Conservation (phyloP, 768 basidiomycete species). For the Leccinum rimulosum region DNA sequence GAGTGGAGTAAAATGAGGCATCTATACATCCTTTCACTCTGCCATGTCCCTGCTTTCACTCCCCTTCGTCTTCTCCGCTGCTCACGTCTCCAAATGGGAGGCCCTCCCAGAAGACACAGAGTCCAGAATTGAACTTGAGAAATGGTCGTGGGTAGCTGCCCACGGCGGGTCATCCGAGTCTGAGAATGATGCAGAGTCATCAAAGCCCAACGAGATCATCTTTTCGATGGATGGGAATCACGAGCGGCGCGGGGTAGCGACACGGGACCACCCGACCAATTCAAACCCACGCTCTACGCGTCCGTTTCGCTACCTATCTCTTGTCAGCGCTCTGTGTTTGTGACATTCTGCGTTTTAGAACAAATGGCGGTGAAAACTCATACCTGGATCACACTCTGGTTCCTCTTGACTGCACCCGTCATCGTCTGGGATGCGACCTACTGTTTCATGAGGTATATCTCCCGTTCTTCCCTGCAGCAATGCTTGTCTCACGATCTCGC, state of each 20-base stretch:
- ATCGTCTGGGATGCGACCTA: conserved; percentile 81
- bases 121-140: background rate
- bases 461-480: no score
- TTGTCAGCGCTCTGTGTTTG: background rate
- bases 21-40: background rate
- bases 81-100: conserved; percentile 30
- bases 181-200: background rate
- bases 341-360: background rate
- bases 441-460: conserved; percentile 67
- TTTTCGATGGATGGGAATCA: background rate
- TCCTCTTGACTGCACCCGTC: conserved; percentile 48
- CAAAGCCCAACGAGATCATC: background rate
- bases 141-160: background rate
- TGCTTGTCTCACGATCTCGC: background rate
- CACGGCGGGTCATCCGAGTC: background rate
- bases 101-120: conserved; percentile 7
- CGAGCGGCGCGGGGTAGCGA: background rate
- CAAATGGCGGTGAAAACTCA: conserved; percentile 50
- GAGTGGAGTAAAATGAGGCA: no score
- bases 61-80: conserved; percentile 32
- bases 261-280: background rate
- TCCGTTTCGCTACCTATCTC: background rate
- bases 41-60: conserved; percentile 20
- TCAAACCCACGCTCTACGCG: conserved; percentile 5
- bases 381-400: conserved; percentile 67